Evolutionary conservation across 1,284 basidiomycete species (phyloP).

Genomic region (Earliella scabrosa): DNA sequence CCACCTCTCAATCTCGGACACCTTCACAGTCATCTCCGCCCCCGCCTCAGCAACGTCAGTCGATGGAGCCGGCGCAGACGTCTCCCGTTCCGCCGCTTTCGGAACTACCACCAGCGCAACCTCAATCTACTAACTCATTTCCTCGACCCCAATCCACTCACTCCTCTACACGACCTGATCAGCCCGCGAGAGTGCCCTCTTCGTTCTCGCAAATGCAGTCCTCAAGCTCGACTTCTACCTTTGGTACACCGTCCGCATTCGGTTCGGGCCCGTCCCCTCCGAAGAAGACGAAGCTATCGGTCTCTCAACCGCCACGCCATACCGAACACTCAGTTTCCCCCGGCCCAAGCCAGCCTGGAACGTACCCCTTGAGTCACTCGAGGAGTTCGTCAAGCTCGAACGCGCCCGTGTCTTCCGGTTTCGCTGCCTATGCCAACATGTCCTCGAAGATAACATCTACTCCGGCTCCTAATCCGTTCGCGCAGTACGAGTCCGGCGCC

Average conservation of each 20-base stretch:
- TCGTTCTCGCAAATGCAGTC: background rate
- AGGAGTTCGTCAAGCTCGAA: conserved; percentile 1
- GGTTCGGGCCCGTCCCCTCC: conserved; percentile 21
- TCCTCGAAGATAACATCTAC: background rate
- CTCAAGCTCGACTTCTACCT: background rate
- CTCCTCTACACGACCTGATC: background rate
- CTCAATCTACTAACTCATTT: too few species aligned
- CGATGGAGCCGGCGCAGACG: background rate
- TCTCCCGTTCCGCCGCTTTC: conserved; percentile 5
- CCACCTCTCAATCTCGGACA: conserved; percentile 6
- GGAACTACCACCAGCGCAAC: background rate
- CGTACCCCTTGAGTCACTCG: conserved; percentile 14
- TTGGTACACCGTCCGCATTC: background rate
- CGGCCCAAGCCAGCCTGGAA: background rate
- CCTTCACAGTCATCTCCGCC: conserved; percentile 11
- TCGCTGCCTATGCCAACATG: conserved; percentile 8
- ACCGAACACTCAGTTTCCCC: conserved; percentile 11
- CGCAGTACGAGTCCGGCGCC: conserved; percentile 8
- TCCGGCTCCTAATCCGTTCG: conserved; percentile 12
- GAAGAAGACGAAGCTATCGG: conserved; percentile 25
- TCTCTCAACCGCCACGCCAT: background rate
- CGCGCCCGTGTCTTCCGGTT: background rate
- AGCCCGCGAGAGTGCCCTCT: background rate
- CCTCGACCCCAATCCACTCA: background rate
- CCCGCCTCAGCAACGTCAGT: background rate